Evolutionary conservation across 2,329 filamentous ascomycete genomes (phyloP), one percentile per base, ranked within the genome.

Genomic region (Acrocalymma vagum): DNA sequence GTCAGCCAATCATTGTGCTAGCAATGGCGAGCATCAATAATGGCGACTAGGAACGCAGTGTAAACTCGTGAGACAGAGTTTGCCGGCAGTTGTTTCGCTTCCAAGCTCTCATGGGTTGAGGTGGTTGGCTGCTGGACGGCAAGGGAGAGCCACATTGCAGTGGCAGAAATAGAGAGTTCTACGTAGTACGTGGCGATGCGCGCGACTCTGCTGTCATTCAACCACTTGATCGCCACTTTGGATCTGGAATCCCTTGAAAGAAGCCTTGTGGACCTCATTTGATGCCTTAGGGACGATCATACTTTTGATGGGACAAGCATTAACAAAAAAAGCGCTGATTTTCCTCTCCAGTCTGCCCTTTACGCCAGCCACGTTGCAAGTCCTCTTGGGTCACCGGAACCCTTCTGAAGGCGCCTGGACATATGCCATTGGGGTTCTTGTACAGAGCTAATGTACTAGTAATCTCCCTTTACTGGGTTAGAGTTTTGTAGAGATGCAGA

Each of bases 181-280:
- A n/a, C n/a, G n/a, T n/a, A n/a, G n/a, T n/a, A n/a, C n/a, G n/a
- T n/a, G n/a, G n/a, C n/a, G n/a, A n/a, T n/a, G n/a, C n/a, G n/a
- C n/a, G n/a, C n/a, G n/a, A n/a, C n/a, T n/a, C n/a, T n/a, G n/a
- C 45, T 38, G 51, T 55, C 35, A 45, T 36, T 37, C 28, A 37
- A 29, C 32, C 24, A 30, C 30, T 38, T 35, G 20, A 29, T 32
- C 32, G 21, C 26, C 17, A 17, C 42, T 45, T 42, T 34, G 39
- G 43, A 49, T 58, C 51, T 59, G 49, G 61, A 61, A 53, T 48
- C 32, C 32, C 38, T 36, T 42, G 49, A 46, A 32, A 37, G 38
- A 39, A 47, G 51, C 32, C 31, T 41, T 42, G 45, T 43, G 44
- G 41, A 40, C 33, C 38, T 32, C n/a, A n/a, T 27, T 43, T 27